Evolutionary conservation across 257 asterid genomes (phyloP).

Genomic region (Striga asiatica): DNA sequence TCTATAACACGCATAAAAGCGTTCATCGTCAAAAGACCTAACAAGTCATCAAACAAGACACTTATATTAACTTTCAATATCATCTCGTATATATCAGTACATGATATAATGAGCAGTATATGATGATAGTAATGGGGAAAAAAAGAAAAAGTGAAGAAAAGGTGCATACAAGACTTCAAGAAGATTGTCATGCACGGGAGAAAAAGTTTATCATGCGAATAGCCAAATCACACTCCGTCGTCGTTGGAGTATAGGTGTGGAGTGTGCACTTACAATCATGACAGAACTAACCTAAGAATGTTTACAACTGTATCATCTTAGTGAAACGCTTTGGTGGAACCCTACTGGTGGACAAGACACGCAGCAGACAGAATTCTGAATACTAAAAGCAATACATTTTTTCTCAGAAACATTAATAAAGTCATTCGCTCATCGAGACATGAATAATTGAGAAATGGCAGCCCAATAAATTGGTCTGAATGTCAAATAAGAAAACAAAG

Average conservation of each 20-base stretch:
- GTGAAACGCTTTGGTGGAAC: background rate
- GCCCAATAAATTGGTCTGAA: background rate
- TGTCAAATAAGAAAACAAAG: background rate
- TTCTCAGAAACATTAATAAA: slow-evolving; percentile 4
- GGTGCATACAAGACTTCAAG: background rate
- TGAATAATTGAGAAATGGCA: background rate
- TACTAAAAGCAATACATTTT: background rate
- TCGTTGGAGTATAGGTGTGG: background rate
- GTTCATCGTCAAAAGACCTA: background rate
- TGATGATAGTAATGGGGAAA: background rate
- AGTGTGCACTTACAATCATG: background rate
- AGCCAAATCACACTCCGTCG: background rate
- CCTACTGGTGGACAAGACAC: no score
- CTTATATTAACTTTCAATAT: background rate
- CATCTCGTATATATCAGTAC: background rate
- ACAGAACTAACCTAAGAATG: background rate
- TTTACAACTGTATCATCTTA: background rate
- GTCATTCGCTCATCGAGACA: background rate
- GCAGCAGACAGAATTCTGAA: slow-evolving; percentile 6
- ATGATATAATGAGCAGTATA: no score
- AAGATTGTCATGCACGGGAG: background rate
- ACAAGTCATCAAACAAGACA: background rate
- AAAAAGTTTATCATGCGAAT: background rate
- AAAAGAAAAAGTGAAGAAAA: background rate
- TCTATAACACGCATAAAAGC: slow-evolving; percentile 1